These are phyloP conservation scores for Diaporthe longicolla DNA, from an alignment of 2,329 filamentous ascomycete genomes.

Conservation along the genomic window DNA sequence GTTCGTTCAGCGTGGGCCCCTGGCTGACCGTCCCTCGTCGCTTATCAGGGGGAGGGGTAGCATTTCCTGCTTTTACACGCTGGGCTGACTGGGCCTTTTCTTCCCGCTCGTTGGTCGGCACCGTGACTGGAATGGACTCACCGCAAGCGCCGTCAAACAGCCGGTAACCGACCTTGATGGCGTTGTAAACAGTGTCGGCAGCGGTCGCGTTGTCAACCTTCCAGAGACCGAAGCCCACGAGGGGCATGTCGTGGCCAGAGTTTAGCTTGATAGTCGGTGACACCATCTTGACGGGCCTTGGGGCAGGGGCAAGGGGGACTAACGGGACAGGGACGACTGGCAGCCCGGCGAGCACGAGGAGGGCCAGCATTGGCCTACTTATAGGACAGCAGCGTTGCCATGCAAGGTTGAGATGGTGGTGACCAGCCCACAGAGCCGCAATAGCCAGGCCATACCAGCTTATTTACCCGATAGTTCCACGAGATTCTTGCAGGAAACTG, in stretches of 20 bases:
- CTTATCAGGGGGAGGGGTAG: not conserved
- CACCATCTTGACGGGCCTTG: constrained; percentile 23
- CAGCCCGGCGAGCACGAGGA: not conserved
- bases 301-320: not conserved
- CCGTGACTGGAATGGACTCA: constrained; percentile 54
- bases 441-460: constrained; percentile 10
- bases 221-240: constrained; percentile 85
- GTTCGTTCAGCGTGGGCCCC: not conserved
- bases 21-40: not conserved
- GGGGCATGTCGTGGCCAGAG: constrained; percentile 78
- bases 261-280: constrained; percentile 68
- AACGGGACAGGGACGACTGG: not conserved
- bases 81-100: not conserved
- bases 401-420: constrained; percentile 24
- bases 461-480: constrained; percentile 40
- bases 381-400: constrained; percentile 19
- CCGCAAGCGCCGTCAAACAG: constrained; percentile 73
- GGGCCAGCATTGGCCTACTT: constrained; percentile 28
- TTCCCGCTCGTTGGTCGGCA: not conserved
- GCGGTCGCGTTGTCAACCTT: constrained; percentile 82
- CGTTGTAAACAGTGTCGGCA: constrained; percentile 84
- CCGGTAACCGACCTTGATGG: constrained; percentile 74
- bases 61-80: constrained; percentile 5
- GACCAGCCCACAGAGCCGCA: constrained; percentile 28
- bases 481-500: constrained; percentile 34